Evolutionary conservation across 1,284 basidiomycete species (phyloP).

Genomic region (Rhodotorula sp.): DNA sequence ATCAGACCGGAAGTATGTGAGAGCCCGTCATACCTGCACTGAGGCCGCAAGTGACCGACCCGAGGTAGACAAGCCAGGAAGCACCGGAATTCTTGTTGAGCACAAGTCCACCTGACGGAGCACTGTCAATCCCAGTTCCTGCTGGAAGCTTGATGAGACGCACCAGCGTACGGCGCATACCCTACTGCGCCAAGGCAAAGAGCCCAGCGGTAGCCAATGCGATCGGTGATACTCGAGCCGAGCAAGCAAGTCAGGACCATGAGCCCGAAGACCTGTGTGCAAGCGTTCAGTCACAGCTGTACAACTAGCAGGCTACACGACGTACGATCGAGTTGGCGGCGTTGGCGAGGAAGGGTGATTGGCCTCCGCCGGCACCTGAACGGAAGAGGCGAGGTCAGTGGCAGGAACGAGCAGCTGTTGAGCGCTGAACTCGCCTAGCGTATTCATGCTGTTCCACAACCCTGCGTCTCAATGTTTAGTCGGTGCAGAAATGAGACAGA

Average conservation of each 20-base stretch:
- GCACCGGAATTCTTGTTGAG: slow-evolving; percentile 43
- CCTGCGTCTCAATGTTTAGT: neutral
- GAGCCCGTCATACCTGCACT: slow-evolving; percentile 6
- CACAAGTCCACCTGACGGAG: slow-evolving; percentile 43
- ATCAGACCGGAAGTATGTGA: no score
- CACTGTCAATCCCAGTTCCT: no score
- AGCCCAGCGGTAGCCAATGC: slow-evolving; percentile 42
- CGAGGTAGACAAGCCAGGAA: slow-evolving; percentile 51
- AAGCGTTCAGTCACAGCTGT: no score
- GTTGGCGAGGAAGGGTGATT: slow-evolving; percentile 46
- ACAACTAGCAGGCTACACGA: no score
- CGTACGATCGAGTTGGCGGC: slow-evolving; percentile 50
- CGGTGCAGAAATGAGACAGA: neutral
- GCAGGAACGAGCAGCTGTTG: neutral
- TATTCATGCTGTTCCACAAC: slow-evolving; percentile 46
- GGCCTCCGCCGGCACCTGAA: slow-evolving; percentile 43
- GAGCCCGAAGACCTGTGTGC: slow-evolving; percentile 42
- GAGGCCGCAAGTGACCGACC: slow-evolving; percentile 37
- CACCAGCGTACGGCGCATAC: slow-evolving; percentile 50
- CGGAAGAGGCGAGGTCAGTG: neutral
- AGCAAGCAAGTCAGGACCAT: slow-evolving; percentile 50
- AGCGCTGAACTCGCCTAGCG: neutral
- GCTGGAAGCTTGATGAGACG: no score
- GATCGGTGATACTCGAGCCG: slow-evolving; percentile 43
- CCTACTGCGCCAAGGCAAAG: slow-evolving; percentile 48